Evolutionary conservation across 805 yeast genomes (phyloP), one percentile per base, ranked within the genome.

Genomic region (Zygoascus ofunaensis): DNA sequence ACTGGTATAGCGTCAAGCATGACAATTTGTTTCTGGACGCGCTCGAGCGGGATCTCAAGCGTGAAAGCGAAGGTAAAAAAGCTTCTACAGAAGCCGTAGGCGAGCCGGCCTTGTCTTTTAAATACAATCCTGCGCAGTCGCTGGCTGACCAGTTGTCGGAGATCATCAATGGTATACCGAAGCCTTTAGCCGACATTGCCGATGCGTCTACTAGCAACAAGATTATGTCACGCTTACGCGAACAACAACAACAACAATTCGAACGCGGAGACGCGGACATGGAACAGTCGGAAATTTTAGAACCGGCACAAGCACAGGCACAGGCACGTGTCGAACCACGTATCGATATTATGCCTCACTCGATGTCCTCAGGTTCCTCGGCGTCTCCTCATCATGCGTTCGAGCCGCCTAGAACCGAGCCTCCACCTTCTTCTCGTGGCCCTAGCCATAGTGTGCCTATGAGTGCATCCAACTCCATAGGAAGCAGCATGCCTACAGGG

Each of bases 1-100:
- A 82, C 62, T 92, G 97, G 97, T 87, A 84, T 61, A 82, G 89
- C 58, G 97, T 92, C 7, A 92, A 92, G 20, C 97, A 90, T 63
- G 95, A 89, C 58, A 79, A 82, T 58, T 68, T 90, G 37, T 89
- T 92, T 73, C 79, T 87, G 2, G 97, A 92, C 63, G 97, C 97
- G 0, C 65, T 92, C 37, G 97, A 89, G 60, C 72, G 97, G 55
- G 97, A 92, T 60, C 64, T 89, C 58, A 87, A 86, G 63, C 79
- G 83, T 53, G 96, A 89, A 59, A 60, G 56, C 22, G 42, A 68
- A 43, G 54, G 70, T 15, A 86, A 79, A 50, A 66, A 66, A 4
- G 74, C 92, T 2, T 81, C 96, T 0, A 85, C 97, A 0, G 70
- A 69, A 18, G 78, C 96, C 1, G 67, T 69, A 5, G 62, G 72